Evolutionary conservation across 192 early-diverging fungal species (phyloP).

Genomic region (Piromyces finnis): DNA sequence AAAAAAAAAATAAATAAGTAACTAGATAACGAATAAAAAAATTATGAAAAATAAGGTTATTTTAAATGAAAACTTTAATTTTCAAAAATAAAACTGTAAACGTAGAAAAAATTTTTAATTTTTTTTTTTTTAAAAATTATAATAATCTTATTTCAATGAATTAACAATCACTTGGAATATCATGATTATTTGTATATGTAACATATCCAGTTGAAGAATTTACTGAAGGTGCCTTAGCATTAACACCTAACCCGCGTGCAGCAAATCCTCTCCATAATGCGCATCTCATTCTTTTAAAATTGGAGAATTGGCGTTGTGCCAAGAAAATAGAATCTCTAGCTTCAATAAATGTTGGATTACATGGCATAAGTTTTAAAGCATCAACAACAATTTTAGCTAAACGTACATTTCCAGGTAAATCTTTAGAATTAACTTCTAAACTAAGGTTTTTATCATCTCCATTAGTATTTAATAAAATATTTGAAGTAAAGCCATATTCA

Average conservation of each 20-base stretch:
- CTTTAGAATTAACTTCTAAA: slow-evolving; percentile 4
- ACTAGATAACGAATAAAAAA: too few species aligned
- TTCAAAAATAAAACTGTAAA: too few species aligned
- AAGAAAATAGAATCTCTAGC: slow-evolving; percentile 59
- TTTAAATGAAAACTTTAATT: too few species aligned
- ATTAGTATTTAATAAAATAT: neutral
- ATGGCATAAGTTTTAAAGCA: slow-evolving; percentile 62
- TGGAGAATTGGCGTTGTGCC: slow-evolving; percentile 45
- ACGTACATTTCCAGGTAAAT: slow-evolving; percentile 49
- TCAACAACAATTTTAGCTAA: slow-evolving; percentile 53
- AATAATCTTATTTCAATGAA: too few species aligned
- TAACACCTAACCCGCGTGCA: slow-evolving; percentile 69
- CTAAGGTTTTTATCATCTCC: neutral
- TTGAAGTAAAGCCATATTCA: slow-evolving; percentile 30
- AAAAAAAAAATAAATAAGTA: too few species aligned
- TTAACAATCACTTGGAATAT: neutral
- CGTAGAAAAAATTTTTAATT: too few species aligned
- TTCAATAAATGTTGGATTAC: slow-evolving; percentile 50
- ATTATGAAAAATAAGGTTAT: too few species aligned
- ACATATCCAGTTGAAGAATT: neutral
- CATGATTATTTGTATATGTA: neutral
- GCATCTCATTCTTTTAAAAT: slow-evolving; percentile 44
- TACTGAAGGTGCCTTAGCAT: slow-evolving; percentile 20
- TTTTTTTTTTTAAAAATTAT: too few species aligned
- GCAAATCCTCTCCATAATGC: slow-evolving; percentile 64